Base-by-base conservation (phyloP, 352 stramenopile genomes). In the Phytophthora podocarpi region DNA sequence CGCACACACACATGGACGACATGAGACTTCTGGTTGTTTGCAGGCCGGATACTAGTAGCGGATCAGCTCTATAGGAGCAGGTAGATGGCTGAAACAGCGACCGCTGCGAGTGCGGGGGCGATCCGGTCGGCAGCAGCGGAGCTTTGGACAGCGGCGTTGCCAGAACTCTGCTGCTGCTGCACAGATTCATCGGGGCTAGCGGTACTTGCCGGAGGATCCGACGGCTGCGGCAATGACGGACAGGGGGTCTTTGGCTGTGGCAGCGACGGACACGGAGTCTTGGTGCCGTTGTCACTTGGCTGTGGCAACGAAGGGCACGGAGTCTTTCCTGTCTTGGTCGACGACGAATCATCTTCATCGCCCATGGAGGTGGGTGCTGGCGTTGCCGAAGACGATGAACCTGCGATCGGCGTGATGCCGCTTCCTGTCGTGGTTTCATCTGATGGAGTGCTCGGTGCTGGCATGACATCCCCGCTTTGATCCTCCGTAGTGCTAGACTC, bases 41-140 rank as follows among this genome's bases (percentile, higher is more conserved):
- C 43, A 51, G 42, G 40, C 20, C n/a, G n/a, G n/a, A n/a, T n/a
- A n/a, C 23, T 20, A 13, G 21, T 13, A 20, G 18, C 24, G 54
- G 24, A 47, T 47, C 20, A 52, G 42, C 18, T 64, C 57, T 81
- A 89, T 16, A 87, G 54, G 23, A 87, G 61, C 51, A 89, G 42
- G 20, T 76, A 85, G 23, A 72, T 52, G 6, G 61, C 68, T 2
- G 75, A 85, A 5, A 79, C 28, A 26, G 64, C 64, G 24, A 84
- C 57, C 0, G 64, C 64, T 9, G 67, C 55, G 26, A 86, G 12
- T 0, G 68, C 71, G 30, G 63, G 54, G 15, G 26, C 63, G 13
- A 60, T 42, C 28, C 32, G 70, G 47, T 34, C 68, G 55, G 53
- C 59, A 20, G 41, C 64, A 63, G 68, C 75, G 36, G 78, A 80